phyloP scores from a whole-genome alignment of 257 asterid species.

The Rauvolfia tetraphylla region DNA sequence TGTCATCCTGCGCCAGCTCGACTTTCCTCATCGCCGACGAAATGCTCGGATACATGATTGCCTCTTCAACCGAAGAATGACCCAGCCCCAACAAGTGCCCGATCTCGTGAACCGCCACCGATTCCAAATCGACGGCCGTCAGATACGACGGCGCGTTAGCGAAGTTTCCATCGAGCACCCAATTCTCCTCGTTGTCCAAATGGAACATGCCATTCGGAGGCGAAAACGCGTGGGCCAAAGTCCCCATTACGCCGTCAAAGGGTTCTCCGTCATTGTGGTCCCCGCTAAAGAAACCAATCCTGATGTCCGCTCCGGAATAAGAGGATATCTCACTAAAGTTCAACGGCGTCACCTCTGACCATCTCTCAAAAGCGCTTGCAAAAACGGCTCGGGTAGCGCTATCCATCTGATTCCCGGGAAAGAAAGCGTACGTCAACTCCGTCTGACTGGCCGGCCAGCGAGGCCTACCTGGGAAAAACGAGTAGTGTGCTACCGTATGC shows the following conservation, averaged over 20 bases:
- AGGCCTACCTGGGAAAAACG: conserved; percentile 69
- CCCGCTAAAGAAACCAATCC: conserved; percentile 56
- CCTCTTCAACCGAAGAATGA: conserved; percentile 66
- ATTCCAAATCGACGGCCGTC: conserved; percentile 76
- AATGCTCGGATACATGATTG: conserved; percentile 81
- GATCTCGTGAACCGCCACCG: conserved; percentile 89
- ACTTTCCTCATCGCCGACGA: conserved; percentile 59
- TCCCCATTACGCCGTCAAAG: conserved; percentile 80
- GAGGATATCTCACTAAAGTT: conserved; percentile 46
- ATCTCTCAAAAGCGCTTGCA: conserved; percentile 66
- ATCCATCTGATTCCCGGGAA: conserved; percentile 39
- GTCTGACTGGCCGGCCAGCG: conserved; percentile 54
- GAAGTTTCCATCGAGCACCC: conserved; percentile 70
- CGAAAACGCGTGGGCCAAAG: conserved; percentile 84
- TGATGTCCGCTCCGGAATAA: conserved; percentile 46
- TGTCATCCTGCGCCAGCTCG: conserved; percentile 55
- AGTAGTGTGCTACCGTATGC: conserved; percentile 58
- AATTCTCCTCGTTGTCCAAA: conserved; percentile 72
- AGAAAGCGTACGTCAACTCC: conserved; percentile 58
- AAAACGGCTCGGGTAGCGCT: conserved; percentile 34
- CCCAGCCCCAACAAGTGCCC: conserved; percentile 93
- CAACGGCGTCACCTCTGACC: conserved; percentile 81
- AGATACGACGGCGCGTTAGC: conserved; percentile 21
- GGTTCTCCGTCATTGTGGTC: conserved; percentile 93
- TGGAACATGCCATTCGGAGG: conserved; percentile 74